Evolutionary conservation across 495 filamentous ascomycete genomes (phyloP).

Genomic region (Aspergillus haitiensis): DNA sequence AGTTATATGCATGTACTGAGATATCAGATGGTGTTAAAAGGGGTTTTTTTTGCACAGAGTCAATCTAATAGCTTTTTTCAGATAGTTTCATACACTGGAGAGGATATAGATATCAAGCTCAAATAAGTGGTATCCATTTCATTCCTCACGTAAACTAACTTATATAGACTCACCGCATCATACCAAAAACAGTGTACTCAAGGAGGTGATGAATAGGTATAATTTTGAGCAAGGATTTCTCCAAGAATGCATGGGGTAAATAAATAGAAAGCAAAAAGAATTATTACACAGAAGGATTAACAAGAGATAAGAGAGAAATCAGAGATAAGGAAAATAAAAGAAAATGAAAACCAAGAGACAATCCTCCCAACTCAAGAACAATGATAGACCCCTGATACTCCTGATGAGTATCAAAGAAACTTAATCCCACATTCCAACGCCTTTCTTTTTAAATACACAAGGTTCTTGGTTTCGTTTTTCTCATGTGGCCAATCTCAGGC

Average conservation of each 20-base stretch:
- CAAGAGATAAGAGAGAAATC: slow-evolving; percentile 11
- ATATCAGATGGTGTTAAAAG: too few relatives aligned
- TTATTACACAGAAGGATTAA: slow-evolving; percentile 19
- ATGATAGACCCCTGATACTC: not conserved
- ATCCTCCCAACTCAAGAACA: too few relatives aligned
- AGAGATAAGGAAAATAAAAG: slow-evolving; percentile 8
- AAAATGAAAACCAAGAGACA: slow-evolving; percentile 3
- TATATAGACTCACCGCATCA: slow-evolving; percentile 26
- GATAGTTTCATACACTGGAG: too few relatives aligned
- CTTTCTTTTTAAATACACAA: slow-evolving; percentile 21
- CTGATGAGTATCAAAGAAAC: slow-evolving; percentile 14
- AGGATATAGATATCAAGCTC: not conserved
- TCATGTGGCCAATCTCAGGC: too few relatives aligned
- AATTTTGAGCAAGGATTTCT: slow-evolving; percentile 10
- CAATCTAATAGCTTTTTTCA: too few relatives aligned
- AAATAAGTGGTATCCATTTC: slow-evolving; percentile 28
- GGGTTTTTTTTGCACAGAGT: too few relatives aligned
- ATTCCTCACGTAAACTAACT: slow-evolving; percentile 41
- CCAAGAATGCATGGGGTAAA: slow-evolving; percentile 3
- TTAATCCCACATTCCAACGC: slow-evolving; percentile 24
- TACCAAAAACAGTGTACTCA: slow-evolving; percentile 28
- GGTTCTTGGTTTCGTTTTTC: slow-evolving; percentile 3
- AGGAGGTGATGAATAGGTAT: slow-evolving; percentile 16
- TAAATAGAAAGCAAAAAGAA: slow-evolving; percentile 13
- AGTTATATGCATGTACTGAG: too few relatives aligned